phyloP scores from a whole-genome alignment of 257 asterid genomes.

The Osmanthus fragrans region DNA sequence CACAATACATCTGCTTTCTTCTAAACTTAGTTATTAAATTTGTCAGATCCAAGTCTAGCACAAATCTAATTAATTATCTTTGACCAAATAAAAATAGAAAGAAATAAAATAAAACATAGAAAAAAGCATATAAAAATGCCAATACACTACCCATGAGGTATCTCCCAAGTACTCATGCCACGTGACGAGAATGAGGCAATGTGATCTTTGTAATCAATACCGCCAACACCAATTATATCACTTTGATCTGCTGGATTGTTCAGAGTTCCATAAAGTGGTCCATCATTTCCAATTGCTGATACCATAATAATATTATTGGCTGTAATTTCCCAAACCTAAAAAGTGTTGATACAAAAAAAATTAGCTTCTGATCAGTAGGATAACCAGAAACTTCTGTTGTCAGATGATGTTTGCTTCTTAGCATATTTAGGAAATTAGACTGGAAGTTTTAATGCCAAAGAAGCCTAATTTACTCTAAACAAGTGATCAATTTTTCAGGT shows the following conservation, averaged over 20 bases:
- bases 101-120: neutral
- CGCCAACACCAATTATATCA: constrained; percentile 99
- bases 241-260: constrained; percentile 99
- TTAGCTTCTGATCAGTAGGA: constrained; percentile 10
- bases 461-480: constrained; percentile 12
- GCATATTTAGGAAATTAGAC: neutral
- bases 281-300: constrained; percentile 97
- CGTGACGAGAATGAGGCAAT: constrained; percentile 99
- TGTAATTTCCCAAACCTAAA: constrained; percentile 96
- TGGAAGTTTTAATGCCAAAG: neutral
- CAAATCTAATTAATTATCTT: neutral
- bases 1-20: neutral
- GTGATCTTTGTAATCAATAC: constrained; percentile 97
- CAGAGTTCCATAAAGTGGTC: constrained; percentile 97
- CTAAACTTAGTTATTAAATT: neutral
- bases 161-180: constrained; percentile 99
- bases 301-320: constrained; percentile 97
- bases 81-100: neutral
- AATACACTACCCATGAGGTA: constrained; percentile 91
- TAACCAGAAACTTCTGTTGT: constrained; percentile 5
- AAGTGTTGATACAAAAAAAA: constrained; percentile 15
- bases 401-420: constrained; percentile 13
- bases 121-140: constrained; percentile 19
- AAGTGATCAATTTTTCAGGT: constrained; percentile 4
- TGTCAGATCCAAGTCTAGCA: neutral